phyloP scores from a whole-genome alignment of 352 stramenopile genomes.

The Globisporangium cylindrosporum region DNA sequence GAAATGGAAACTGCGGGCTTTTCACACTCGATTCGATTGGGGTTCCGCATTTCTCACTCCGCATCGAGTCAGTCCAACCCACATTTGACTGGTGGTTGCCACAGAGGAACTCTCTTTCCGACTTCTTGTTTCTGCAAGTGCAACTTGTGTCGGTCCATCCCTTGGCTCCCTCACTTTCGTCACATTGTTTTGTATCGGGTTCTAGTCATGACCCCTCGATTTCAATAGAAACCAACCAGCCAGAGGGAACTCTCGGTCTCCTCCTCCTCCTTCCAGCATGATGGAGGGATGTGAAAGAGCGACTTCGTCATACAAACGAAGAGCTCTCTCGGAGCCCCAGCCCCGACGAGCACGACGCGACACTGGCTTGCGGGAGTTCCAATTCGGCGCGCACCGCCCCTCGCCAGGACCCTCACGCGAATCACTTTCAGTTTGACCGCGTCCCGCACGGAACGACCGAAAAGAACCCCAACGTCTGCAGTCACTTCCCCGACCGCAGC shows the following conservation, averaged over 20 bases:
- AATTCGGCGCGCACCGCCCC: neutral
- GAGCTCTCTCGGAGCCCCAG: neutral
- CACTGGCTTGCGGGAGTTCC: neutral
- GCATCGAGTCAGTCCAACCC: slow-evolving; percentile 10
- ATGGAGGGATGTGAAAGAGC: slow-evolving; percentile 3
- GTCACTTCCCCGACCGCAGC: slow-evolving; percentile 4
- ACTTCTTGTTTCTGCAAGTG: slow-evolving; percentile 4
- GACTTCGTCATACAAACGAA: neutral
- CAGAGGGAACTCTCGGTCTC: neutral
- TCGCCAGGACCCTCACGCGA: neutral
- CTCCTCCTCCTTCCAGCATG: neutral
- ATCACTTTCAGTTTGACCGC: slow-evolving; percentile 19
- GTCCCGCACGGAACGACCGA: slow-evolving; percentile 5
- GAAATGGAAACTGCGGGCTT: neutral
- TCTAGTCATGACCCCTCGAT: neutral
- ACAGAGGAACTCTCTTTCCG: neutral
- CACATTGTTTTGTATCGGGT: neutral
- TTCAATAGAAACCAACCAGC: neutral
- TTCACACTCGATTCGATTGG: neutral
- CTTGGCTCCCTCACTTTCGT: neutral
- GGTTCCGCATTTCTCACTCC: neutral
- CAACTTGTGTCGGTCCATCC: neutral
- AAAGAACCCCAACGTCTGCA: slow-evolving; percentile 11
- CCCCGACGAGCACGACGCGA: neutral
- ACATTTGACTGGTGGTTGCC: neutral